These are phyloP conservation scores for Didymellaceae sp. DNA, from an alignment of 2,329 filamentous ascomycete species.

Conservation along the genomic window DNA sequence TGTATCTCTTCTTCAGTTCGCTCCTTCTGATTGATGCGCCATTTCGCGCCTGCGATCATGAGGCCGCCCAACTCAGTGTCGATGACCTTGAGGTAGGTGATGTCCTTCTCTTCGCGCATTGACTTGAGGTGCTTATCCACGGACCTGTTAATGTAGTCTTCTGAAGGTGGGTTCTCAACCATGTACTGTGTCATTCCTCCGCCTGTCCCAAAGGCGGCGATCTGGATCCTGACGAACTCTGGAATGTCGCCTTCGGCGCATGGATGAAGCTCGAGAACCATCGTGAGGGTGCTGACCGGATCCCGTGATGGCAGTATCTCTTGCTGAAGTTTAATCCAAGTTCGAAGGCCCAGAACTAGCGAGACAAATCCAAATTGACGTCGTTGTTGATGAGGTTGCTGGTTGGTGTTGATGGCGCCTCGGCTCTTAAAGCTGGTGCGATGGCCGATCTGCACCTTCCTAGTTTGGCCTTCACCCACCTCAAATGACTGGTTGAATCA, in stretches of 20 bases:
- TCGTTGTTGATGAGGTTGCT: not conserved
- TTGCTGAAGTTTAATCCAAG: too few species aligned
- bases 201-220: constrained; percentile 36
- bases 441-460: constrained; percentile 6
- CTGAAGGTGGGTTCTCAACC: constrained; percentile 25
- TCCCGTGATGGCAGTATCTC: too few species aligned
- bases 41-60: constrained; percentile 46
- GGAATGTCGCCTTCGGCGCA: constrained; percentile 37
- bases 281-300: not conserved
- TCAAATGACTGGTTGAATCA: not conserved
- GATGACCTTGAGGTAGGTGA: constrained; percentile 41
- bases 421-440: constrained; percentile 5
- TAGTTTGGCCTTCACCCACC: too few species aligned
- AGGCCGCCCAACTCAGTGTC: constrained; percentile 41
- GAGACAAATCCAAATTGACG: not conserved
- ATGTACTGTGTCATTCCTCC: constrained; percentile 37
- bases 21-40: constrained; percentile 45
- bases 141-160: constrained; percentile 24
- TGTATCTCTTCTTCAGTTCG: constrained; percentile 41
- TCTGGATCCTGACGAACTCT: constrained; percentile 37
- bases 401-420: not conserved
- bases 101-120: constrained; percentile 33
- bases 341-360: too few species aligned
- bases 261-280: constrained; percentile 46
- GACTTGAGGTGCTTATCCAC: constrained; percentile 38